Conservation (phyloP, 2,329 filamentous ascomycete species). For the Fusarium tjaetaba region DNA sequence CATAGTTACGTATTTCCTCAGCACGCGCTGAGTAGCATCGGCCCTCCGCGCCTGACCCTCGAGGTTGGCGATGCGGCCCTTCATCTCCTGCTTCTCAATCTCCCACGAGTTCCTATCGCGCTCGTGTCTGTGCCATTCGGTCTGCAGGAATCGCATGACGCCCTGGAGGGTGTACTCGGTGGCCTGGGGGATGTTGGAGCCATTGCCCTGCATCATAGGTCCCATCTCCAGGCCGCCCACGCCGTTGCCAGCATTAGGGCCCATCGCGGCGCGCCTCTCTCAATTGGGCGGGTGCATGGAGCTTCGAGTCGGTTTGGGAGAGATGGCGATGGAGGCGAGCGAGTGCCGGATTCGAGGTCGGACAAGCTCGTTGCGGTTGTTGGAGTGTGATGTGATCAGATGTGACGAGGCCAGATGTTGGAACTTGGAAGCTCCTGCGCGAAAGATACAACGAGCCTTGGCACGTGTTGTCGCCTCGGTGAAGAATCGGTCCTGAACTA, state of each 20-base stretch:
- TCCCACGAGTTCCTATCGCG: slow-evolving; percentile 98
- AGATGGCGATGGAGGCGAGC: slow-evolving; percentile 28
- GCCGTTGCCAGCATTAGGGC: slow-evolving; percentile 57
- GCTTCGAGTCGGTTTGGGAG: slow-evolving; percentile 42
- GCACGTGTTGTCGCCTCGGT: slow-evolving; percentile 25
- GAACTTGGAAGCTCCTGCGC: slow-evolving; percentile 25
- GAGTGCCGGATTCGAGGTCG: slow-evolving; percentile 30
- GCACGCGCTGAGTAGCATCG: slow-evolving; percentile 86
- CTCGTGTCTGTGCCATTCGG: slow-evolving; percentile 98
- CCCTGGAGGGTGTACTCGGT: slow-evolving; percentile 74
- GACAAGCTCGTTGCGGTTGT: slow-evolving; percentile 35
- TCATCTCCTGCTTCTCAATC: slow-evolving; percentile 99
- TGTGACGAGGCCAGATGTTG: slow-evolving; percentile 14
- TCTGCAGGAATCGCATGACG: slow-evolving; percentile 99
- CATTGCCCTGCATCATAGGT: slow-evolving; percentile 57
- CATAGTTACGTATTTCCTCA: slow-evolving; percentile 90
- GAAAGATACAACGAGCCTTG: slow-evolving; percentile 14
- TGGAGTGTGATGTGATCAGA: slow-evolving; percentile 22
- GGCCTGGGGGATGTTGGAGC: slow-evolving; percentile 63
- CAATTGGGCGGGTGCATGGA: slow-evolving; percentile 52
- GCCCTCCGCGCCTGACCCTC: slow-evolving; percentile 89
- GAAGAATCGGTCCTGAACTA: neutral
- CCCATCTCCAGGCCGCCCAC: slow-evolving; percentile 58
- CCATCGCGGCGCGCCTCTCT: slow-evolving; percentile 53
- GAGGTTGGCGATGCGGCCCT: slow-evolving; percentile 91